Percentiles rank a stretch among this genome's conserved stretches.
Evolutionary conservation across 352 stramenopile species (phyloP).

Genomic region (Pythium periplocum): DNA sequence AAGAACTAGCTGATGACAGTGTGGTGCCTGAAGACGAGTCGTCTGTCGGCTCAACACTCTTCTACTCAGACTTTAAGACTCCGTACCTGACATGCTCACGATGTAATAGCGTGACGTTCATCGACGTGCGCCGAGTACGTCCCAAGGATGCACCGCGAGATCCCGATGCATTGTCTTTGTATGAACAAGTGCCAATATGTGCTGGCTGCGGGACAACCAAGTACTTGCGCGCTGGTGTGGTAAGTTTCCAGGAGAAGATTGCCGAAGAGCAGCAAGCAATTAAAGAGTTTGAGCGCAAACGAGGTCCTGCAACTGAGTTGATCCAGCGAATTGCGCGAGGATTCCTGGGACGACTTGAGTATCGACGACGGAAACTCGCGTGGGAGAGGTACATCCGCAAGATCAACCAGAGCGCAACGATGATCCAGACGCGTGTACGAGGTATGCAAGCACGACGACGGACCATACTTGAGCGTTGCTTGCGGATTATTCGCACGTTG

Average conservation of each 20-base stretch:
- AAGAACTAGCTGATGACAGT: slow-evolving; percentile 5
- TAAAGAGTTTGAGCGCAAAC: slow-evolving; percentile 57
- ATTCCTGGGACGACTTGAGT: slow-evolving; percentile 55
- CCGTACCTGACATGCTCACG: slow-evolving; percentile 73
- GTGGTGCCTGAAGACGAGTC: slow-evolving; percentile 4
- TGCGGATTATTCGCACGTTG: slow-evolving; percentile 51
- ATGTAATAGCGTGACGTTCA: slow-evolving; percentile 76
- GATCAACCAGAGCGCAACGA: slow-evolving; percentile 43
- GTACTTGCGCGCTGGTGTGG: slow-evolving; percentile 61
- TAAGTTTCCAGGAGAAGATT: slow-evolving; percentile 77
- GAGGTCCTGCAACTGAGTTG: slow-evolving; percentile 41
- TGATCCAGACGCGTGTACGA: slow-evolving; percentile 54
- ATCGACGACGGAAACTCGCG: slow-evolving; percentile 34
- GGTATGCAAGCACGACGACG: slow-evolving; percentile 54
- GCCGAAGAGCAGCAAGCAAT: slow-evolving; percentile 53
- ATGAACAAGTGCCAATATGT: slow-evolving; percentile 59
- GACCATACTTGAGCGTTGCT: slow-evolving; percentile 59
- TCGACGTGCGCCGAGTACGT: slow-evolving; percentile 53
- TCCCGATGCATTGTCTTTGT: slow-evolving; percentile 18
- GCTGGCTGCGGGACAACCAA: slow-evolving; percentile 60
- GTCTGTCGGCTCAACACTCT: not conserved
- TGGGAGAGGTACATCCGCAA: slow-evolving; percentile 41
- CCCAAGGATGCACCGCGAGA: slow-evolving; percentile 4
- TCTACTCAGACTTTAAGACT: slow-evolving; percentile 34
- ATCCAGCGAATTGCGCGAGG: slow-evolving; percentile 59